Percentiles rank a stretch among this genome's conserved stretches.
These are phyloP conservation scores for Podaxis sp. DNA, from an alignment of 768 basidiomycete genomes.

Conservation along the genomic window DNA sequence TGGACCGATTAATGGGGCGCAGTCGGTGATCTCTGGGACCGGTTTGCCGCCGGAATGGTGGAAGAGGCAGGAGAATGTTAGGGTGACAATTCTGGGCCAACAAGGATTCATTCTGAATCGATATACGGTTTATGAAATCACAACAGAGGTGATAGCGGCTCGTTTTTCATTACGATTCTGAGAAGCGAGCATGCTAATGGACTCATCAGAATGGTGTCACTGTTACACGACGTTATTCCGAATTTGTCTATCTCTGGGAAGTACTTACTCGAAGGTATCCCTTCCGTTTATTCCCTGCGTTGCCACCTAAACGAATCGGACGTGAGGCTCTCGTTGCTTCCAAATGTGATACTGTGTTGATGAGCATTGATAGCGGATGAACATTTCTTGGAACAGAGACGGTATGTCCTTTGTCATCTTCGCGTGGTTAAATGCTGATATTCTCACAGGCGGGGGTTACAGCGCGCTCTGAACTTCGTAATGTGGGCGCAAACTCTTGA, in stretches of 20 bases:
- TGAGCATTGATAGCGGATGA: slow-evolving; percentile 64
- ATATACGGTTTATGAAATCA: slow-evolving; percentile 81
- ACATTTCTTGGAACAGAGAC: slow-evolving; percentile 86
- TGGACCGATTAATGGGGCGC: slow-evolving; percentile 41
- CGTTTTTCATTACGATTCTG: not conserved
- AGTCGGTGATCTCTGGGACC: slow-evolving; percentile 65
- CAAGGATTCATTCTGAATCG: slow-evolving; percentile 92
- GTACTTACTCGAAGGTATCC: slow-evolving; percentile 85
- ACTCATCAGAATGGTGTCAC: slow-evolving; percentile 54
- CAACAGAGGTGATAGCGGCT: slow-evolving; percentile 62
- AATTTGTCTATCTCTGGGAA: slow-evolving; percentile 91
- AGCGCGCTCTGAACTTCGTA: slow-evolving; percentile 77
- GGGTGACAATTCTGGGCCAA: slow-evolving; percentile 76
- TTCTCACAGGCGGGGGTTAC: slow-evolving; percentile 66
- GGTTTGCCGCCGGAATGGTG: slow-evolving; percentile 85
- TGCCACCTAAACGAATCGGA: slow-evolving; percentile 93
- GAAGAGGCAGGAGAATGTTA: slow-evolving; percentile 75
- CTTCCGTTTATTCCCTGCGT: slow-evolving; percentile 81
- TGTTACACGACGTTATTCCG: slow-evolving; percentile 87
- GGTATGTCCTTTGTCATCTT: slow-evolving; percentile 37
- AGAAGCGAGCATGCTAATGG: slow-evolving; percentile 14
- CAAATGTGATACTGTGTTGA: slow-evolving; percentile 12
- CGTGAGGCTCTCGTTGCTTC: slow-evolving; percentile 46
- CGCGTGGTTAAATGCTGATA: slow-evolving; percentile 3
- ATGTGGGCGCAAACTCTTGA: slow-evolving; percentile 46